Conservation (phyloP, 768 basidiomycete species). For the Podaxis mareebaensis region DNA sequence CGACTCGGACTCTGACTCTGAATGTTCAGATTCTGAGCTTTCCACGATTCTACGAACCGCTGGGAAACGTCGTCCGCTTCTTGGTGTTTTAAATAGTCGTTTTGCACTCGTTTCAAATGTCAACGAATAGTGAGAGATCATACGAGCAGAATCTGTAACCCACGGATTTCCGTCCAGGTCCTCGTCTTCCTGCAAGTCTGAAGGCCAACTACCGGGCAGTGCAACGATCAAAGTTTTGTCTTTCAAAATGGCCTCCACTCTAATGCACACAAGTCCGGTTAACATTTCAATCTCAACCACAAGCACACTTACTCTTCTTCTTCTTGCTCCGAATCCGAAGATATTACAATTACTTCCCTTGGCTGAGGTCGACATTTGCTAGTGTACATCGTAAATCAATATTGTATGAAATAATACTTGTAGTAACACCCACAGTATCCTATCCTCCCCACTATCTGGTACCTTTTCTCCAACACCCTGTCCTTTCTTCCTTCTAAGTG, state of each 20-base stretch:
- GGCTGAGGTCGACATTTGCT: constrained; percentile 10
- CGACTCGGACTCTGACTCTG: constrained; percentile 26
- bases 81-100: background rate
- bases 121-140: background rate
- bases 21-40: constrained; percentile 33
- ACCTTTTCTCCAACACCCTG: constrained; percentile 31
- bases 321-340: constrained; percentile 43
- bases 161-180: background rate
- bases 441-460: constrained; percentile 54
- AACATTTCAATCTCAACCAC: background rate
- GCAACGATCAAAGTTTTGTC: background rate
- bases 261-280: background rate
- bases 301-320: constrained; percentile 5
- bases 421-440: constrained; percentile 27
- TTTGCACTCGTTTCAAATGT: constrained; percentile 15
- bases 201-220: background rate
- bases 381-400: background rate
- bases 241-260: constrained; percentile 1
- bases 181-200: background rate
- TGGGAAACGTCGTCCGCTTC: constrained; percentile 6
- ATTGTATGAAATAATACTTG: background rate
- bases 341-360: constrained; percentile 53
- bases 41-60: constrained; percentile 32
- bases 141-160: background rate
- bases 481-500: background rate